Evolutionary conservation across 2,329 filamentous ascomycete species (phyloP), one percentile per base, ranked within the genome.

Genomic region (Fusarium sp.): DNA sequence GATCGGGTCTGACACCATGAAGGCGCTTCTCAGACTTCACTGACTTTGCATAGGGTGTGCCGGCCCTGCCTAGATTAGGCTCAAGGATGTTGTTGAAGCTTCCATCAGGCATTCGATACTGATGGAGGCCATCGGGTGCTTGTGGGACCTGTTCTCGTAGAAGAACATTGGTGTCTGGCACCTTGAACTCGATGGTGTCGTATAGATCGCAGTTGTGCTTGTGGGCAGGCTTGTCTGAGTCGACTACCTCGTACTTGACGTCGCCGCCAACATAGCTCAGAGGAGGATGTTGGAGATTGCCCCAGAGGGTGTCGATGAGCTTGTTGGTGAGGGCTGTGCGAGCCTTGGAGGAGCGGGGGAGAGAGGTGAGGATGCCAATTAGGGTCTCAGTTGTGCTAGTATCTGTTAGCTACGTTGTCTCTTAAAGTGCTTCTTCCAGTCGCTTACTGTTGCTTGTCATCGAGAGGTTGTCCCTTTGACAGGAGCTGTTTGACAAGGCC

Each of bases 1-100:
- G 85, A 50, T 92, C 91, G 2, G 91, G 90, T 52, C 88, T 84
- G 28, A 86, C 84, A 18, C 86, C 87, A 2, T 87, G 86, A 58
- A 89, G 87, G 51, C 87, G 82, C 44, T 83, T 86, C 46, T 79
- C 80, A 2, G 87, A 86, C 42, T 84, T 84, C n/a, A 92, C 88
- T 1, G 89, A 88, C 65, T 90, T 86, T 24, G 91, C 91, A 72
- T 93, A 93, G 0, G 89, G 85, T n/a, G 87, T 88, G 14, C 86
- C 86, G 11, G 91, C 90, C 38, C 84, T 84, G 3, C 91, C 91
- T 31, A 93, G 81, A 53, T 88, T 83, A 4, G 91, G 91, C 71
- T 87, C 82, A 20, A 88, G 79, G 49, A 89, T 83, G 72, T 89
- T 92, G 80, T 90, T 84, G 64, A 78, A 77, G 51, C 78, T 80